Evolutionary conservation across 495 filamentous ascomycete species (phyloP), one percentile per base, ranked within the genome.

Genomic region (Penicillium cataractarum): DNA sequence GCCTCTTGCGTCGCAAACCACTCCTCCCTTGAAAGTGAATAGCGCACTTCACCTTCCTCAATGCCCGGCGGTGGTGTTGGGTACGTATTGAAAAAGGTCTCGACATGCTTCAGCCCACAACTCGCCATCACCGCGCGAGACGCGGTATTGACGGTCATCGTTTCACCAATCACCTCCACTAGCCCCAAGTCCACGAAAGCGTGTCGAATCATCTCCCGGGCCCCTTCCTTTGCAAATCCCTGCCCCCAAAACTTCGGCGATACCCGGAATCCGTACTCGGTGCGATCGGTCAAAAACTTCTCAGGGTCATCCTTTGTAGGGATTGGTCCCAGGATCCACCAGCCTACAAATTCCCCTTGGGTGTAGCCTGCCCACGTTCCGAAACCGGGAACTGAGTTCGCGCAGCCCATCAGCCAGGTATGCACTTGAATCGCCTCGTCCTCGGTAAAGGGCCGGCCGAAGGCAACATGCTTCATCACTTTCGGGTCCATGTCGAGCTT

Each of bases 11-110:
- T 31, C 27, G 26, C 17, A 27, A 37, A 4, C 64, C 64, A 66
- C 22, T 66, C 60, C 31, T 54, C 56, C 56, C 52, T 57, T 4
- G 49, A 60, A 50, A 66, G 63, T 22, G 29, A 19, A 57, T 66
- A 66, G 32, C 64, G 49, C 29, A 66, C 59, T 46, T 66, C 64
- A 4, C 64, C 64, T 48, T 66, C 64, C 24, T 66, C 64, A 52
- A 66, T 66, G 0, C 64, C 64, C 1, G 55, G 60, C 13, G 64
- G 64, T 13, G 64, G 64, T 3, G 48, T 58, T 32, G 56, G 55
- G 54, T 66, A 66, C 12, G 48, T 44, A 17, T 66, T 66, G 32
- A 56, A 60, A 46, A 62, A 66, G 2, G 64, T 66, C 32, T 55
- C 55, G n/a, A 46, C 55, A 52, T 66, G 60, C 17, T 35, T 66